These are phyloP conservation scores for Pseudisothecium myosuroides DNA, from an alignment of 225 moss, liverwort and hornwort species.

Conservation along the genomic window DNA sequence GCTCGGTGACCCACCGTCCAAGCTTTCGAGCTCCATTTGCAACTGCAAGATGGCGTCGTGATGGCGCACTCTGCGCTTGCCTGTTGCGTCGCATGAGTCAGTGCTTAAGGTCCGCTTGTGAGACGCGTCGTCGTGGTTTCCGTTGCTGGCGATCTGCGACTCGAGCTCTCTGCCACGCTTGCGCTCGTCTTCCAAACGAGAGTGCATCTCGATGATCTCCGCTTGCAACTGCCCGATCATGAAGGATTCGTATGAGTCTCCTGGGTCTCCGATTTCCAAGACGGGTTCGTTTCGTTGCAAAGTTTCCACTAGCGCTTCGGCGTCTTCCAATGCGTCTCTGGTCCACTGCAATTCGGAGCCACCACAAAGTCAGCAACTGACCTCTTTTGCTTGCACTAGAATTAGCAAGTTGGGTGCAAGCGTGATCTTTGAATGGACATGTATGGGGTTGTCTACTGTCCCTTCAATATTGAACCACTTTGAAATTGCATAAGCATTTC, in stretches of 20 bases:
- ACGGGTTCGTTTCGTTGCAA: slow-evolving; percentile 23
- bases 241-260: slow-evolving; percentile 10
- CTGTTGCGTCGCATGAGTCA: slow-evolving; percentile 8
- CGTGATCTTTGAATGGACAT: neutral
- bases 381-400: neutral
- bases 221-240: slow-evolving; percentile 35
- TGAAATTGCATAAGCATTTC: neutral
- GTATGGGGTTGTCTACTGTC: neutral
- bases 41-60: slow-evolving; percentile 51
- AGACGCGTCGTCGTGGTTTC: neutral
- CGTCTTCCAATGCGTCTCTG: slow-evolving; percentile 27
- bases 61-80: slow-evolving; percentile 28
- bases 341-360: slow-evolving; percentile 27
- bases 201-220: slow-evolving; percentile 31
- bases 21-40: slow-evolving; percentile 39
- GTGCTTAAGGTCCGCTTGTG: slow-evolving; percentile 15
- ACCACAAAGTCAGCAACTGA: neutral
- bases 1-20: slow-evolving; percentile 15
- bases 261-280: slow-evolving; percentile 11
- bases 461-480: neutral
- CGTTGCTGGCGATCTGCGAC: slow-evolving; percentile 8
- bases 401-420: neutral
- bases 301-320: slow-evolving; percentile 19
- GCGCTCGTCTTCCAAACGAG: slow-evolving; percentile 29
- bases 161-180: slow-evolving; percentile 26